phyloP scores from a whole-genome alignment of 495 filamentous ascomycete species.

The Lentithecium fluviatile region DNA sequence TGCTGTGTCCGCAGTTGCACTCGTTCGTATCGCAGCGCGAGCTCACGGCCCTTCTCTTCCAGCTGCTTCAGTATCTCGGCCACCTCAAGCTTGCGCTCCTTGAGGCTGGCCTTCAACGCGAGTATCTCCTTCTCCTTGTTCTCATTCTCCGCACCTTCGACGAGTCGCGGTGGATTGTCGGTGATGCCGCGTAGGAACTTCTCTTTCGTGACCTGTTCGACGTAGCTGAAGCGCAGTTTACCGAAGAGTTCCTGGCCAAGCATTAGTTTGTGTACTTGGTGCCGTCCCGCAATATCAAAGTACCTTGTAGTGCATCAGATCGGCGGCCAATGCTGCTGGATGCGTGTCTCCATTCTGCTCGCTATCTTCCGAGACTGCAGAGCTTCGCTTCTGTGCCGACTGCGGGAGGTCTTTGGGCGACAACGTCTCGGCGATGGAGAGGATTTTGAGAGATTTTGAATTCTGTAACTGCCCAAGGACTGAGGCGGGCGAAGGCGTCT shows the following conservation, averaged over 20 bases:
- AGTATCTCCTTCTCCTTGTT: constrained; percentile 71
- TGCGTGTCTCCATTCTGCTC: constrained; percentile 65
- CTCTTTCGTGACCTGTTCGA: constrained; percentile 79
- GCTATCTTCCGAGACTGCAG: constrained; percentile 69
- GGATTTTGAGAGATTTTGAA: constrained; percentile 57
- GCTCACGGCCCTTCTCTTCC: constrained; percentile 62
- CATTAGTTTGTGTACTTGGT: background rate
- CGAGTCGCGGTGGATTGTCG: constrained; percentile 80
- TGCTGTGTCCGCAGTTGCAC: constrained; percentile 61
- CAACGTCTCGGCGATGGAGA: constrained; percentile 68
- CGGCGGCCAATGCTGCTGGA: constrained; percentile 74
- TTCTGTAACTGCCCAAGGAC: constrained; percentile 31
- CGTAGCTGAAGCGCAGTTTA: constrained; percentile 92
- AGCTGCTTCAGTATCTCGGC: constrained; percentile 68
- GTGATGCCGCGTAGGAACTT: constrained; percentile 77
- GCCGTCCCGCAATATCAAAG: background rate
- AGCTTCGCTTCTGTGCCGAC: constrained; percentile 43
- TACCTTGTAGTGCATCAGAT: constrained; percentile 83
- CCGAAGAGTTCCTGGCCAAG: constrained; percentile 74
- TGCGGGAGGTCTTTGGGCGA: constrained; percentile 45
- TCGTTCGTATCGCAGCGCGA: constrained; percentile 59
- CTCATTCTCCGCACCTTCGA: constrained; percentile 77
- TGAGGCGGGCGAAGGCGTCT: background rate
- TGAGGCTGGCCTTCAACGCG: constrained; percentile 70
- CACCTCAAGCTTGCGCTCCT: constrained; percentile 76